phyloP scores from a whole-genome alignment of 768 basidiomycete species.

The Tulasnella sp. region DNA sequence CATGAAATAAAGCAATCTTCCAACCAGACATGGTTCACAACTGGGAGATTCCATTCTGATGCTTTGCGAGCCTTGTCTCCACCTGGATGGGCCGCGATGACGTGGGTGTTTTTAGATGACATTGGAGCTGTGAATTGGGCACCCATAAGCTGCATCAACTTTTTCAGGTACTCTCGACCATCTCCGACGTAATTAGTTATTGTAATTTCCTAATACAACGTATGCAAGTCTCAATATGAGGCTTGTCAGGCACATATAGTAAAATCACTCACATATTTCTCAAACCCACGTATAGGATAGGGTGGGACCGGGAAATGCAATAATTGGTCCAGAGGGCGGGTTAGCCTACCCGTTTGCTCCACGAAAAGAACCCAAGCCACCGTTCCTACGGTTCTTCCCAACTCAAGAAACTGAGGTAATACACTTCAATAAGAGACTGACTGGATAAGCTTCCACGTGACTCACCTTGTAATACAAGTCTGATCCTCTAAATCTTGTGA shows the following conservation, averaged over 20 bases:
- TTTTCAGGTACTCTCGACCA: conserved; percentile 77
- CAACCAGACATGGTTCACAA: conserved; percentile 84
- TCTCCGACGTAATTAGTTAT: conserved; percentile 84
- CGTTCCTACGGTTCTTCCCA: conserved; percentile 54
- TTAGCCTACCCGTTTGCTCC: conserved; percentile 45
- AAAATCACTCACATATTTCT: conserved; percentile 40
- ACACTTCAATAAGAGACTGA: neutral
- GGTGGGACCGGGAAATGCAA: conserved; percentile 75
- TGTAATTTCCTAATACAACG: conserved; percentile 47
- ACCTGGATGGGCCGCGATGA: conserved; percentile 55
- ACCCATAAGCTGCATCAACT: conserved; percentile 62
- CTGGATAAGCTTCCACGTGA: neutral
- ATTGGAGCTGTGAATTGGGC: conserved; percentile 73
- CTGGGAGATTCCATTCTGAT: conserved; percentile 63
- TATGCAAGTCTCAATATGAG: neutral
- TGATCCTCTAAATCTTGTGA: conserved; percentile 58
- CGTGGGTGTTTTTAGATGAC: conserved; percentile 59
- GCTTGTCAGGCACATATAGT: neutral
- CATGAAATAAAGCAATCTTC: conserved; percentile 82
- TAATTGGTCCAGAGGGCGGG: conserved; percentile 57
- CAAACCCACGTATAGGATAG: conserved; percentile 44
- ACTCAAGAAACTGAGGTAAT: conserved; percentile 41
- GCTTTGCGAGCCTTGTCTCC: conserved; percentile 62
- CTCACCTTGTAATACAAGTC: conserved; percentile 56
- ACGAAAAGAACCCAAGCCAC: conserved; percentile 77